A percentile compares a stretch with the other conserved stretches of the same genome.
Evolutionary conservation across 768 basidiomycete genomes (phyloP).

Genomic region (Lactifluus rugatus): DNA sequence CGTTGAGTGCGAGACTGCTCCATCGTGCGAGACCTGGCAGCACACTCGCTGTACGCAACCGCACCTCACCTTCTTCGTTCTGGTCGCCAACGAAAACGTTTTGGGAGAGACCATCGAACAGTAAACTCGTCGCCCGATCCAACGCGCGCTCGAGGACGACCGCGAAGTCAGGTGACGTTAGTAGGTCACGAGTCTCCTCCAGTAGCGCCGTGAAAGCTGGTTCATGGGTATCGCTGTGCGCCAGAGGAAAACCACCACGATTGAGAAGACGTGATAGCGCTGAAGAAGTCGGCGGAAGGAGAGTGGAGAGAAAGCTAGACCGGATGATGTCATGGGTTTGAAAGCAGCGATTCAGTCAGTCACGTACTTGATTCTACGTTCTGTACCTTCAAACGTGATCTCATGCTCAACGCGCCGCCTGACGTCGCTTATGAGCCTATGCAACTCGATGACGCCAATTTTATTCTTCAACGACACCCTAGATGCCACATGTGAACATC

Average conservation of each 20-base stretch:
- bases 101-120: constrained; percentile 54
- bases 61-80: constrained; percentile 30
- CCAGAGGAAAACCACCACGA: constrained; percentile 45
- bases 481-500: background rate
- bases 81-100: constrained; percentile 45
- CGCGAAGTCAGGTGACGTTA: constrained; percentile 61
- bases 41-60: constrained; percentile 66
- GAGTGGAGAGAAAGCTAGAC: constrained; percentile 56
- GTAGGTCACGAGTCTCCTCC: constrained; percentile 51
- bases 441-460: constrained; percentile 59
- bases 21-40: constrained; percentile 74
- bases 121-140: constrained; percentile 53
- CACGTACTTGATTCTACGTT: constrained; percentile 46
- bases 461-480: constrained; percentile 82
- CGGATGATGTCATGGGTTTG: background rate
- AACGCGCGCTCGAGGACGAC: constrained; percentile 64
- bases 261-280: constrained; percentile 58
- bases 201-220: constrained; percentile 55
- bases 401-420: constrained; percentile 69
- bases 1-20: constrained; percentile 59
- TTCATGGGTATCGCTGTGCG: constrained; percentile 30
- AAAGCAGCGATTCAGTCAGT: background rate
- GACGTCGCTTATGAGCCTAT: constrained; percentile 60
- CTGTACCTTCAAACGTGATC: constrained; percentile 48
- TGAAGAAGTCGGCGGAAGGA: constrained; percentile 67